These are phyloP conservation scores for Rhizopogon salebrosus DNA, from an alignment of 768 basidiomycete species.

Conservation along the genomic window DNA sequence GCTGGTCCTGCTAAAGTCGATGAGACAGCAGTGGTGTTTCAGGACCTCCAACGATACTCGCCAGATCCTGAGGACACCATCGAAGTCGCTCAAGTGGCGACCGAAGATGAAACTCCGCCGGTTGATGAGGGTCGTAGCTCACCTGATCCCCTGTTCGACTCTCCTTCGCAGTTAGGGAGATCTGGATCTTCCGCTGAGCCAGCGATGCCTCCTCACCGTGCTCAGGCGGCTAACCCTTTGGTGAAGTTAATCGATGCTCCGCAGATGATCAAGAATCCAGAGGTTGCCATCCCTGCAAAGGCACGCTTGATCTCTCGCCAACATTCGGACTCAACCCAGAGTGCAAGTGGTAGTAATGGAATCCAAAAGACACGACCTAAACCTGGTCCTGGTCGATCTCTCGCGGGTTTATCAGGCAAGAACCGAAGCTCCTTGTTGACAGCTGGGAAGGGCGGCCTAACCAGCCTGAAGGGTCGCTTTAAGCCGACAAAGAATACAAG, in stretches of 20 bases:
- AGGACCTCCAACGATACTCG: constrained; percentile 15
- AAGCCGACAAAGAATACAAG: constrained; percentile 7
- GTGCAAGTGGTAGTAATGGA: constrained; percentile 6
- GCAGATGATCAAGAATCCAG: constrained; percentile 19
- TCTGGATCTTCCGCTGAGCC: constrained; percentile 6
- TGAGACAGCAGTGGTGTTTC: constrained; percentile 14
- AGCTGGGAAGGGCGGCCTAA: constrained; percentile 45
- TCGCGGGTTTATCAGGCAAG: constrained; percentile 34
- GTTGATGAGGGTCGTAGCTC: background rate
- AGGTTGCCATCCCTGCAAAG: constrained; percentile 46
- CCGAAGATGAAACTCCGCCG: background rate
- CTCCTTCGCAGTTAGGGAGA: constrained; percentile 9
- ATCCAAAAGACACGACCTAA: constrained; percentile 19
- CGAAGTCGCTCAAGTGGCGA: constrained; percentile 21
- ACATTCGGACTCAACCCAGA: constrained; percentile 5
- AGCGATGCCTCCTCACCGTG: constrained; percentile 35
- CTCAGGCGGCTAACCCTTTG: constrained; percentile 45
- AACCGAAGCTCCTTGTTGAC: constrained; percentile 51
- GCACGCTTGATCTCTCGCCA: constrained; percentile 33
- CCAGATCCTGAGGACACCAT: constrained; percentile 17
- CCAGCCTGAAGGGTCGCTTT: constrained; percentile 45
- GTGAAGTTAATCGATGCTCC: constrained; percentile 46
- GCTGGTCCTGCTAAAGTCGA: background rate
- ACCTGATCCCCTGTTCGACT: constrained; percentile 26
- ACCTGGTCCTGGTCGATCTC: constrained; percentile 50